Evolutionary conservation across 768 basidiomycete genomes (phyloP).

Genomic region (Cystofilobasidium ferigula): DNA sequence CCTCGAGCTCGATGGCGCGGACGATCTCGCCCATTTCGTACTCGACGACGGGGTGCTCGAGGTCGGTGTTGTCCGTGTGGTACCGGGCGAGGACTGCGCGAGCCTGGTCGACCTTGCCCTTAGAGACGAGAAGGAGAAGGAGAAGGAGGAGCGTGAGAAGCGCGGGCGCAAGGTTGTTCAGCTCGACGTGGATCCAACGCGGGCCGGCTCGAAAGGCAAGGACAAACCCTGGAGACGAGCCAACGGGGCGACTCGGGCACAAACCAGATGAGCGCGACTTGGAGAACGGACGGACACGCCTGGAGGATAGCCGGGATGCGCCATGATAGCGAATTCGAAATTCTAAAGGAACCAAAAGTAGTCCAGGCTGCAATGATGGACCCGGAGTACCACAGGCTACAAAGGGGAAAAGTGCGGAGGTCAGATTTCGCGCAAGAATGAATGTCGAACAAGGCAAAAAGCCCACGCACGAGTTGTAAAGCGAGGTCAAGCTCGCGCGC

Average conservation of each 20-base stretch:
- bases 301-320: constrained; percentile 68
- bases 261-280: constrained; percentile 49
- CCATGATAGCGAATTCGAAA: constrained; percentile 51
- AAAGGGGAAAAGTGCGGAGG: neutral
- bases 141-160: constrained; percentile 14
- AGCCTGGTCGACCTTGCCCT: constrained; percentile 61
- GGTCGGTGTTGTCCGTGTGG: constrained; percentile 56
- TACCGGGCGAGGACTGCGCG: constrained; percentile 64
- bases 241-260: constrained; percentile 76
- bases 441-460: neutral
- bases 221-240: constrained; percentile 48
- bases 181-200: constrained; percentile 8
- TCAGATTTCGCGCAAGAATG: neutral
- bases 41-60: constrained; percentile 10
- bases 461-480: constrained; percentile 57
- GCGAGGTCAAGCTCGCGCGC: constrained; percentile 63
- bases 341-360: constrained; percentile 67
- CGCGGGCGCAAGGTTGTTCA: constrained; percentile 18
- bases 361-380: constrained; percentile 55
- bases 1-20: constrained; percentile 1
- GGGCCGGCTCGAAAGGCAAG: neutral
- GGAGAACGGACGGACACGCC: constrained; percentile 25
- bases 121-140: constrained; percentile 42
- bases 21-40: constrained; percentile 24
- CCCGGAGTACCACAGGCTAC: constrained; percentile 67